A percentile compares a stretch with the other conserved stretches of the same genome.
Evolutionary conservation across 306 rosid genomes (phyloP).

Genomic region (Pterocarpus santalinus): DNA sequence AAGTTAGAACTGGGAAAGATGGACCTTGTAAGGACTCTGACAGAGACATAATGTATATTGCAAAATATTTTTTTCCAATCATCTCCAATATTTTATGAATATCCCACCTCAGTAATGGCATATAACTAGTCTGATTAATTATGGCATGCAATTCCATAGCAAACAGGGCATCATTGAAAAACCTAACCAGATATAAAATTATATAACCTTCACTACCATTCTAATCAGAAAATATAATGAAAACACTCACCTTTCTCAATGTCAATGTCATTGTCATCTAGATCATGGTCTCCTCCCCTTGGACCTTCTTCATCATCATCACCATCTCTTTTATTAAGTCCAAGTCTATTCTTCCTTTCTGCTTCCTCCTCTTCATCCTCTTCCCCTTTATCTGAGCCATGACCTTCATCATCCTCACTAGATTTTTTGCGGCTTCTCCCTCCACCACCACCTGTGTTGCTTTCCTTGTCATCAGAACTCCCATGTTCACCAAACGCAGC

Average conservation of each 20-base stretch:
- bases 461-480: constrained; percentile 76
- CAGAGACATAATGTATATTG: constrained; percentile 33
- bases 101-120: constrained; percentile 18
- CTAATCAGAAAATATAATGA: constrained; percentile 26
- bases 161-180: constrained; percentile 17
- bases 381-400: constrained; percentile 88
- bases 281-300: constrained; percentile 79
- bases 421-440: constrained; percentile 70
- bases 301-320: constrained; percentile 90
- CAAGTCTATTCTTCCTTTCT: constrained; percentile 76
- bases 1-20: constrained; percentile 4
- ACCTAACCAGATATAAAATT: constrained; percentile 37
- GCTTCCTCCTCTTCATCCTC: constrained; percentile 93
- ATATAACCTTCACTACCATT: not conserved
- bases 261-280: constrained; percentile 75
- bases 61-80: constrained; percentile 18
- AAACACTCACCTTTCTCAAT: constrained; percentile 74
- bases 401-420: constrained; percentile 78
- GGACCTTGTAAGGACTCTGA: constrained; percentile 22
- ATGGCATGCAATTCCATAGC: constrained; percentile 13
- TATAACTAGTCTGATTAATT: constrained; percentile 26
- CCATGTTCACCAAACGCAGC: constrained; percentile 90
- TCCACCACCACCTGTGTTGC: constrained; percentile 59
- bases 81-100: constrained; percentile 21
- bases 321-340: constrained; percentile 68